Base-by-base conservation (phyloP, 192 early-diverging fungal species). In the Thamnidium elegans region DNA sequence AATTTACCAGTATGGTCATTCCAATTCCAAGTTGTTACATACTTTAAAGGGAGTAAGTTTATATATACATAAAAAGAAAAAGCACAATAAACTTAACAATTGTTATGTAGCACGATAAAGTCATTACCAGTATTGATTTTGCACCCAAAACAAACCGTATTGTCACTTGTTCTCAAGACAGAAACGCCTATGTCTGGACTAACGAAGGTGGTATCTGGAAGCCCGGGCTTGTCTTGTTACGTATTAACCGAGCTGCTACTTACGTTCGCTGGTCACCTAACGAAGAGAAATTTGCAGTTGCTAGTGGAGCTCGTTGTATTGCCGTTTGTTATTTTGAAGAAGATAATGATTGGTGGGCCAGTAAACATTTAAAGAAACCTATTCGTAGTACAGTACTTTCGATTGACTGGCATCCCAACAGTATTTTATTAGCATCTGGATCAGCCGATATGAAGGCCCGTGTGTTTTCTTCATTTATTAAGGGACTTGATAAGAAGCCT, bases 281-380 rank as follows among this genome's bases (percentile, higher is more conserved):
- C 52, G 95, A 97, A 78, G 87, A 96, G 82, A 99, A 99, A 85
- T 99, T 99, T 86, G 97, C 97, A 1, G 95, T 96, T 3, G 95
- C 90, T 30, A 93, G 90, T 43, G 97, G 97, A 51, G 87, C 96
- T 56, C 86, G 92, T 36, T 86, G 88, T 70, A 93, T 99, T 63
- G 84, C 93, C 0, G 82, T 99, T 58, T 96, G 96, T 71, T 97
- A 96, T 71, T 98, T 94, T 81, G 95, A 94, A 67, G 87, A 92
- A 70, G 94, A 92, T 63, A 92, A 94, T 71, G 89, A 99, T 73
- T 99, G 94, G 95, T 98, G 94, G 96, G 87, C 86, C 52, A 84
- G 88, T 65, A 97, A 95, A 82, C 95, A 97, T 72, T 72, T 97
- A 58, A 95, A 96, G 77, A 94, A 96, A 74, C 93, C 91, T 23